Evolutionary conservation across 805 yeast genomes (phyloP).

Genomic region (Metschnikowia reukaufii): DNA sequence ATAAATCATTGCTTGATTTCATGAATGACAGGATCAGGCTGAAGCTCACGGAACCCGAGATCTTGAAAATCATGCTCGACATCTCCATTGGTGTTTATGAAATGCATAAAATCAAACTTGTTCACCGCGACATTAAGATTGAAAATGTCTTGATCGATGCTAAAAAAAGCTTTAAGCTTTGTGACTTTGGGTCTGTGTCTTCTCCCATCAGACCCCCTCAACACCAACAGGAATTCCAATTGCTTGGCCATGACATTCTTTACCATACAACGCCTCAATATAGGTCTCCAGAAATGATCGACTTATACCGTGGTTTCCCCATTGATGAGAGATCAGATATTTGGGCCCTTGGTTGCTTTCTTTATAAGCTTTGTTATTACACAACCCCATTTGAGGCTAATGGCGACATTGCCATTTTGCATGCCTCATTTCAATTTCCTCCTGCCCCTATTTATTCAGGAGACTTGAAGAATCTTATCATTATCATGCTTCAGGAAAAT

Average conservation of each 20-base stretch:
- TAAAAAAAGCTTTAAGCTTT: conserved; percentile 68
- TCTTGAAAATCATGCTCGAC: conserved; percentile 80
- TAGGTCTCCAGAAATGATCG: conserved; percentile 95
- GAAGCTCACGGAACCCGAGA: conserved; percentile 73
- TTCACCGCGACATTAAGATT: conserved; percentile 92
- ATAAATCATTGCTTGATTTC: conserved; percentile 80
- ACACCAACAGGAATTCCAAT: conserved; percentile 68
- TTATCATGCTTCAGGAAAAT: conserved; percentile 78
- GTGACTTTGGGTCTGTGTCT: conserved; percentile 92
- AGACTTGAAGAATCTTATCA: conserved; percentile 70
- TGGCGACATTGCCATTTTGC: conserved; percentile 80
- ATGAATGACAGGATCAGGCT: conserved; percentile 85
- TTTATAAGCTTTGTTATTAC: conserved; percentile 87
- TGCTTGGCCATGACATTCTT: conserved; percentile 79
- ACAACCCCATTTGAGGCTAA: conserved; percentile 94
- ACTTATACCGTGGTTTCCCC: conserved; percentile 75
- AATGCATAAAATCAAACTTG: conserved; percentile 79
- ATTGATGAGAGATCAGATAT: conserved; percentile 91
- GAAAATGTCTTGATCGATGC: conserved; percentile 87
- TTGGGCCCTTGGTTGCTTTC: conserved; percentile 94
- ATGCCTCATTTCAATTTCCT: conserved; percentile 80
- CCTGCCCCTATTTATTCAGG: conserved; percentile 66
- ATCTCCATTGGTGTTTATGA: conserved; percentile 74
- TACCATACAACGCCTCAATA: conserved; percentile 95
- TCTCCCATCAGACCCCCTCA: conserved; percentile 70